These are phyloP conservation scores for Ilyonectria destructans DNA, from an alignment of 2,329 filamentous ascomycete genomes.

Conservation along the genomic window DNA sequence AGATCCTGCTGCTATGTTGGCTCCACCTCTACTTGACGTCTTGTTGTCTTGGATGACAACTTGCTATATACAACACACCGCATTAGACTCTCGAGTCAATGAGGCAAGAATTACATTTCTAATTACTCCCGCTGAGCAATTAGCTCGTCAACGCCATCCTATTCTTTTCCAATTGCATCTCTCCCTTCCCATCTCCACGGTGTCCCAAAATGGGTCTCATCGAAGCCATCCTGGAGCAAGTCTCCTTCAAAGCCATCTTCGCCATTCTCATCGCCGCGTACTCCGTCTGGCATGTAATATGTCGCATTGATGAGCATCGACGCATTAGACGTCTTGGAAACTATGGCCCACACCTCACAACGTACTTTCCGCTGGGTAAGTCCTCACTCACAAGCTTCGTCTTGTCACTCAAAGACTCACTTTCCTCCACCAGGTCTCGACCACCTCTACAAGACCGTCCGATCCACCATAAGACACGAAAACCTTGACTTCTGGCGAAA, in stretches of 20 bases:
- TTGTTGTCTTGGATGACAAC: not conserved
- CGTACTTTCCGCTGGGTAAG: constrained; percentile 65
- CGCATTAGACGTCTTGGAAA: constrained; percentile 65
- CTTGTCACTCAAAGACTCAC: not conserved
- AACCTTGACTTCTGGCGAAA: constrained; percentile 75
- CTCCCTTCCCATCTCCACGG: not conserved
- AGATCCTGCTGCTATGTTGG: not conserved
- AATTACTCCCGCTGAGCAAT: not conserved
- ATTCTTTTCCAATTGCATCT: not conserved
- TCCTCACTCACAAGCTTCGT: not conserved
- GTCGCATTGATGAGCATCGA: constrained; percentile 59
- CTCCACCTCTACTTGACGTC: not conserved
- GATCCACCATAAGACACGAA: constrained; percentile 66
- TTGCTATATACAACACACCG: not conserved
- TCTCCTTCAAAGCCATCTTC: constrained; percentile 60
- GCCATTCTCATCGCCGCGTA: constrained; percentile 58
- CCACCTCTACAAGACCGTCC: constrained; percentile 72
- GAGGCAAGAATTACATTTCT: not conserved
- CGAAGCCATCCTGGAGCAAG: constrained; percentile 62
- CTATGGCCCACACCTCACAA: constrained; percentile 56
- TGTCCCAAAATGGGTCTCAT: constrained; percentile 64
- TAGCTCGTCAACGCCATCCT: not conserved
- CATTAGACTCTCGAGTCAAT: constrained; percentile 1
- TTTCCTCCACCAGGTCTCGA: constrained; percentile 70
- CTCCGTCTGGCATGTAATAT: constrained; percentile 56